These are phyloP conservation scores for Talaromyces sp. DNA, from an alignment of 2,329 filamentous ascomycete species.

Conservation along the genomic window DNA sequence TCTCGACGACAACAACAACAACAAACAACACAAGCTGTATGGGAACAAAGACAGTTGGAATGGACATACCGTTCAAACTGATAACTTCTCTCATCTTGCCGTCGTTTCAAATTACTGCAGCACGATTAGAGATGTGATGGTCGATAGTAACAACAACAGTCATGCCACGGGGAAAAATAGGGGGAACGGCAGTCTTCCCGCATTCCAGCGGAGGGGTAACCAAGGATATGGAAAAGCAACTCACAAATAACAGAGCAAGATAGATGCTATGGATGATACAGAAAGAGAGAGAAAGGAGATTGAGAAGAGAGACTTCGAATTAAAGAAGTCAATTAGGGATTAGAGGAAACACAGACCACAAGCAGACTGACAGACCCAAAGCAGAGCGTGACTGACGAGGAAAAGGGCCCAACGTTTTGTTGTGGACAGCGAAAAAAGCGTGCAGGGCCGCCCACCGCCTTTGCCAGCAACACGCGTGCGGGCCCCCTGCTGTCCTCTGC, in stretches of 20 bases:
- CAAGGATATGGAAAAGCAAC: slow-evolving; percentile 19
- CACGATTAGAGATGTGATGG: slow-evolving; percentile 14
- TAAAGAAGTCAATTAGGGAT: background rate
- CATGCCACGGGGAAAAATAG: slow-evolving; percentile 18
- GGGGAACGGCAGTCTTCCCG: slow-evolving; percentile 19
- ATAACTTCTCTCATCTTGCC: slow-evolving; percentile 97
- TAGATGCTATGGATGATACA: background rate
- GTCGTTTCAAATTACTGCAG: slow-evolving; percentile 17
- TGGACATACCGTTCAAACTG: slow-evolving; percentile 85
- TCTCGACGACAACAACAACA: slow-evolving; percentile 8
- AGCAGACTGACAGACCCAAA: background rate
- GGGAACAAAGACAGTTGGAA: slow-evolving; percentile 5
- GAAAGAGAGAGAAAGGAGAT: slow-evolving; percentile 30
- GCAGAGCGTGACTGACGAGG: background rate
- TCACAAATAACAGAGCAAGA: slow-evolving; percentile 4
- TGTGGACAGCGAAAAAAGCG: slow-evolving; percentile 15
- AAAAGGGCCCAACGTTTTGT: slow-evolving; percentile 6
- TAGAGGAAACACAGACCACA: slow-evolving; percentile 9
- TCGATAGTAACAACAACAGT: background rate
- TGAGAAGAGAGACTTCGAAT: slow-evolving; percentile 21
- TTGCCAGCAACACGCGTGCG: slow-evolving; percentile 23
- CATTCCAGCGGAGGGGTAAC: slow-evolving; percentile 20
- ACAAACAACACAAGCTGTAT: background rate
- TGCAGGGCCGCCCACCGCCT: slow-evolving; percentile 13
- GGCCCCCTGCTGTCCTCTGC: slow-evolving; percentile 20